Evolutionary conservation across 2,329 filamentous ascomycete genomes (phyloP).

Genomic region (Fusarium anthophilum): DNA sequence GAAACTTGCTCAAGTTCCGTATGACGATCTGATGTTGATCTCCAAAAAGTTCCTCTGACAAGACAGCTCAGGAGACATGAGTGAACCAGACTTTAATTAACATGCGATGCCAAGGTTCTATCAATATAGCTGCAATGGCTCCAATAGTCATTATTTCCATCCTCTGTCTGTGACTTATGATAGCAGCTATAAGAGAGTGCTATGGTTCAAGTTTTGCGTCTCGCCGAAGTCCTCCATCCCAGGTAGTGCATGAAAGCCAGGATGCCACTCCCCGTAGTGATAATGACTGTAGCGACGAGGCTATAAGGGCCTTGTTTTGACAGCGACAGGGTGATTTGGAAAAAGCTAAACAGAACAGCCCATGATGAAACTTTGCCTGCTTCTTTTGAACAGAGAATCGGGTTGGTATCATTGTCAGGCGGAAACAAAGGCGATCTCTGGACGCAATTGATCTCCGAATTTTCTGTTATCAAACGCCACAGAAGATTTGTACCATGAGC

Average conservation of each 20-base stretch:
- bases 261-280: background rate
- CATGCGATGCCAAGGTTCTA: too few relatives aligned
- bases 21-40: background rate
- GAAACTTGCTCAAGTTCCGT: background rate
- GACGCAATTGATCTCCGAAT: background rate
- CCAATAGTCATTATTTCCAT: too few relatives aligned
- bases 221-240: fast-evolving
- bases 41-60: too few relatives aligned
- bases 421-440: background rate
- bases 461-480: background rate
- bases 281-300: background rate
- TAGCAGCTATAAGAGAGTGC: too few relatives aligned
- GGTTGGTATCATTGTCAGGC: background rate
- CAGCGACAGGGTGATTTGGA: fast-evolving
- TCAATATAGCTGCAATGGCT: too few relatives aligned
- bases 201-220: fast-evolving
- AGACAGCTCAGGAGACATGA: too few relatives aligned
- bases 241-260: fast-evolving
- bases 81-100: too few relatives aligned
- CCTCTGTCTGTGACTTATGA: too few relatives aligned
- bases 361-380: fast-evolving
- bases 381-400: background rate
- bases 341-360: fast-evolving
- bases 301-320: background rate
- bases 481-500: background rate